Evolutionary conservation across 305 asterid species (phyloP), one percentile per base, ranked within the genome.

Genomic region (Fraxinus sp.): DNA sequence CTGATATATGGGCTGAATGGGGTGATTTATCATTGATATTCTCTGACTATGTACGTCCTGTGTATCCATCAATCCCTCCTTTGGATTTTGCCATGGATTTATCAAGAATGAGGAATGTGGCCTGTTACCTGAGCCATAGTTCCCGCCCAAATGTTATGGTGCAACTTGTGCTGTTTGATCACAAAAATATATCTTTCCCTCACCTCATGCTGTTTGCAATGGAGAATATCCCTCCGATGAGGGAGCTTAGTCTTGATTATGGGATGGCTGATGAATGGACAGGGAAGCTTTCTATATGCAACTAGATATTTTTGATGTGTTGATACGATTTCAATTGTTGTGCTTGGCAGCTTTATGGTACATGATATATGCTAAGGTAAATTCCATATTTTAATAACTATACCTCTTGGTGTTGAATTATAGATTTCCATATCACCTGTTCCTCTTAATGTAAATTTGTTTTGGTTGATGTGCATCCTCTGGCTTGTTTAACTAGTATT

Each of bases 231-330:
- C 18, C 57, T 46, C 57, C 57, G 7, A 46, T 46, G 57, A 46
- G 57, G 20, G 57, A 46, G 57, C 57, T 46, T 46, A 46, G 57
- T 46, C 57, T 46, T 46, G 57, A 46, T 46, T 46, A 46, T 33
- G 86, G 86, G 49, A 75, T 76, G 71, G 64, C 86, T 80, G 86
- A 80, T 84, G 86, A 84, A 32, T 80, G 37, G 20, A 80, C 74
- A 3, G 86, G 68, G 81, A 84, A 79, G 86, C 86, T 84, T 79
- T 66, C 84, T 5, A 79, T 84, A 24, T 84, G 86, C 68, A 84
- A 66, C 83, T 84, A 74, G 76, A 76, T 33, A 3, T 28, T 20
- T 75, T 36, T 28, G 18, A 46, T 46, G 57, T 3, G 18, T 14
- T 14, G 18, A 14, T 46, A 14, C 57, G 6, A 46, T 46, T 46